phyloP scores from a whole-genome alignment of 805 yeast genomes.

The Saccharomycopsis amapae region DNA sequence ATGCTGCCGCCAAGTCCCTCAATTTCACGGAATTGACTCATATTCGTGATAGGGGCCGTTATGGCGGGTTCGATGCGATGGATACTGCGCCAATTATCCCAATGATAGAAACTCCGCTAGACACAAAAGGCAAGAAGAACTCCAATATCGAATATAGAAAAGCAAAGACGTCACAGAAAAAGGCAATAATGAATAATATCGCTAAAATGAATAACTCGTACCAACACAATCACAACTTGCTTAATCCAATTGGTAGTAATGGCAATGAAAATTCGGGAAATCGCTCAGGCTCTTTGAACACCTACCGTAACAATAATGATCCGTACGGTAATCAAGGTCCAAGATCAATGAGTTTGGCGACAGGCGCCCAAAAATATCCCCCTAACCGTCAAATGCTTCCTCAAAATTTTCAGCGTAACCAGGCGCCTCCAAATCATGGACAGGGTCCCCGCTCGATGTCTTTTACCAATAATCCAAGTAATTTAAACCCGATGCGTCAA shows the following conservation, averaged over 20 bases:
- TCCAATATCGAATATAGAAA: slow-evolving; percentile 52
- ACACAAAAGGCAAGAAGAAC: slow-evolving; percentile 26
- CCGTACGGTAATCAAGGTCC: slow-evolving; percentile 21
- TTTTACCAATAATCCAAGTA: slow-evolving; percentile 23
- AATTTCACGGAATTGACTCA: slow-evolving; percentile 62
- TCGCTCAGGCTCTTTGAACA: slow-evolving; percentile 1
- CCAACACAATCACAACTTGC: slow-evolving; percentile 20
- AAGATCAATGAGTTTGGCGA: slow-evolving; percentile 29
- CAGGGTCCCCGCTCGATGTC: slow-evolving; percentile 30
- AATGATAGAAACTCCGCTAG: slow-evolving; percentile 46
- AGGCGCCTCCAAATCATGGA: slow-evolving; percentile 9
- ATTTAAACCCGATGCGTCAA: slow-evolving; percentile 15
- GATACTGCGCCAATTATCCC: slow-evolving; percentile 76
- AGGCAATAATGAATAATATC: slow-evolving; percentile 41
- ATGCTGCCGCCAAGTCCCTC: slow-evolving; percentile 33
- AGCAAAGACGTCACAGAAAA: slow-evolving; percentile 60
- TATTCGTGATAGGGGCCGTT: slow-evolving; percentile 59
- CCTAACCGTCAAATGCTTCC: not conserved
- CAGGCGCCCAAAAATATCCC: slow-evolving; percentile 17
- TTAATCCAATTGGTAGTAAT: slow-evolving; percentile 19
- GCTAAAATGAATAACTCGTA: slow-evolving; percentile 29
- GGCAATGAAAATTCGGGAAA: not conserved
- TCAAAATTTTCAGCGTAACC: not conserved
- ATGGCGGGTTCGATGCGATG: slow-evolving; percentile 39
- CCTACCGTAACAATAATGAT: too few species aligned